A percentile compares a stretch with the other conserved stretches of the same genome.
phyloP scores from a whole-genome alignment of 2,329 filamentous ascomycete genomes.

The Torrubiella hemipterigena region DNA sequence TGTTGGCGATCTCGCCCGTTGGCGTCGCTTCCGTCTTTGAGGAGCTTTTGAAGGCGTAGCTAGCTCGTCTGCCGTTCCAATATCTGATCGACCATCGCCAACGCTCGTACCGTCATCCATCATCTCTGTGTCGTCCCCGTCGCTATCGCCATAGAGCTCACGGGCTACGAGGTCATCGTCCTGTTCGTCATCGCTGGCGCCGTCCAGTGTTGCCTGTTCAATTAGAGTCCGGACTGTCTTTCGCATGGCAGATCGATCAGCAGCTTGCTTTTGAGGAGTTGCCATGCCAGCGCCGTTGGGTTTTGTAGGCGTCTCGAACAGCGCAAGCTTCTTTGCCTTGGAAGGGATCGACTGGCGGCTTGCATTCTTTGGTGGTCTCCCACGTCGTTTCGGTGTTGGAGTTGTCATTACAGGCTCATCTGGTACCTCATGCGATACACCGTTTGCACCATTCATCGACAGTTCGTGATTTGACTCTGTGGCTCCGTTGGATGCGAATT shows the following conservation, averaged over 20 bases:
- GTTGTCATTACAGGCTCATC: conserved; percentile 12
- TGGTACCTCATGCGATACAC: background rate
- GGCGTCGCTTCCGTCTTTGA: conserved; percentile 11
- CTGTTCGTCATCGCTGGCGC: conserved; percentile 59
- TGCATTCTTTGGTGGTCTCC: conserved; percentile 16
- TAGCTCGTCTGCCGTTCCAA: background rate
- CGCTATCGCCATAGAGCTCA: conserved; percentile 52
- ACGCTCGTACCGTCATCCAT: conserved; percentile 17
- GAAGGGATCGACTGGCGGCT: conserved; percentile 14
- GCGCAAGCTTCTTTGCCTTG: conserved; percentile 22
- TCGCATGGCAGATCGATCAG: conserved; percentile 73
- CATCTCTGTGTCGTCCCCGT: too few relatives aligned
- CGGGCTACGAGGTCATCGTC: conserved; percentile 57
- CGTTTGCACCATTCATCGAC: background rate
- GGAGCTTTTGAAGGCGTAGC: conserved; percentile 31
- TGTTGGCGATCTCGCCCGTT: conserved; percentile 51
- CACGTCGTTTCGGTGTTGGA: conserved; percentile 21
- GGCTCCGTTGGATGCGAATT: background rate
- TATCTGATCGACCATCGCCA: background rate
- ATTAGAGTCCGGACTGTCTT: conserved; percentile 74
- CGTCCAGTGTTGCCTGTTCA: conserved; percentile 53
- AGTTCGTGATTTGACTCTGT: background rate
- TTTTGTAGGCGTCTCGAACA: conserved; percentile 27
- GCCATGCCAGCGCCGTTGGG: conserved; percentile 19
- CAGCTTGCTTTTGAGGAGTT: conserved; percentile 57